A percentile compares a stretch with the other conserved stretches of the same genome.
Conservation (phyloP, 75 land plant species). For the Selaginella tamariscina region DNA sequence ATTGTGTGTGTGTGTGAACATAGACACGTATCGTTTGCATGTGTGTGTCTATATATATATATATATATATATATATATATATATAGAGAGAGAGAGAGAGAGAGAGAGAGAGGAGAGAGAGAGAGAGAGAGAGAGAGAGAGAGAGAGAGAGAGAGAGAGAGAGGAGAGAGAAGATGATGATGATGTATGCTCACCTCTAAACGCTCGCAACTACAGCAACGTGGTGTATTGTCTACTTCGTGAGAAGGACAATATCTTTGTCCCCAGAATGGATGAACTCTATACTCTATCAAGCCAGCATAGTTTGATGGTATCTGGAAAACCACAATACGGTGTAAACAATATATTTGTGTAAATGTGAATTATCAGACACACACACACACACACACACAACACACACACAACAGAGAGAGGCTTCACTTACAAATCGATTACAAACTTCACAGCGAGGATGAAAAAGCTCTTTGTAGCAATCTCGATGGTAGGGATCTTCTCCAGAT, state of each 20-base stretch:
- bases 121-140: too few species aligned
- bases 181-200: conserved; percentile 51
- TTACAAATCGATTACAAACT: conserved; percentile 66
- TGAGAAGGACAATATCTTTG: conserved; percentile 92
- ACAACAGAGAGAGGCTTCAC: conserved; percentile 14
- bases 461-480: conserved; percentile 73
- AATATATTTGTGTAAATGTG: too few species aligned
- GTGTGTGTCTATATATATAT: too few species aligned
- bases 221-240: conserved; percentile 75
- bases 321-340: too few species aligned
- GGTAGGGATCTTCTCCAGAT: conserved; percentile 54
- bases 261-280: conserved; percentile 95
- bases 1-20: too few species aligned
- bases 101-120: too few species aligned
- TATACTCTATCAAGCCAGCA: conserved; percentile 86
- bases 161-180: not conserved
- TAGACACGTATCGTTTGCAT: too few species aligned
- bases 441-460: conserved; percentile 79
- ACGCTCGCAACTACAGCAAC: conserved; percentile 95
- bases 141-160: not conserved
- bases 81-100: too few species aligned
- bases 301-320: conserved; percentile 79
- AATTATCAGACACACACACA: too few species aligned
- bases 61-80: too few species aligned
- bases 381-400: not conserved